These are phyloP conservation scores for Candida palmyrensis DNA, from an alignment of 805 yeast species.

Conservation along the genomic window DNA sequence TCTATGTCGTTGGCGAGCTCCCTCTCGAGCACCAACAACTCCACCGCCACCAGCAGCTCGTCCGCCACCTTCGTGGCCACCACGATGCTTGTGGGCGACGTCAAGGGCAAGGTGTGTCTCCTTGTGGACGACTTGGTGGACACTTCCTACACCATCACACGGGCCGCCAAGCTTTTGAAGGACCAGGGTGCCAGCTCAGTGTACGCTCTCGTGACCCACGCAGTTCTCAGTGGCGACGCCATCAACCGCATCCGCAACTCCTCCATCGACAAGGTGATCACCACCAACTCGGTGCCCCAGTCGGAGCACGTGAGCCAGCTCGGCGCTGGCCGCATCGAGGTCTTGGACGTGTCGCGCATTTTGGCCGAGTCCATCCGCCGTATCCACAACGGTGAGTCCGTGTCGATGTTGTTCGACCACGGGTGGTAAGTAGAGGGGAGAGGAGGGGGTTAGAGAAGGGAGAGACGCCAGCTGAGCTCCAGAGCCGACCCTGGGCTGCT, in stretches of 20 bases:
- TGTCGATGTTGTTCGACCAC: constrained; percentile 87
- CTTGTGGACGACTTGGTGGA: constrained; percentile 91
- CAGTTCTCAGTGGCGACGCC: constrained; percentile 90
- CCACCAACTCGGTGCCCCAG: constrained; percentile 92
- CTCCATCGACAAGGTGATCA: constrained; percentile 76
- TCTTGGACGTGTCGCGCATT: constrained; percentile 80
- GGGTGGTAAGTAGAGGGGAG: constrained; percentile 40
- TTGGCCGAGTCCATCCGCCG: constrained; percentile 95
- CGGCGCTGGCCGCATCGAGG: constrained; percentile 62
- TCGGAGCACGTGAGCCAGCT: constrained; percentile 42
- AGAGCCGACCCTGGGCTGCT: too few relatives aligned
- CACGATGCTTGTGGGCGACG: constrained; percentile 96
- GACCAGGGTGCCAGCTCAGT: constrained; percentile 90
- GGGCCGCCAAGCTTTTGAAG: constrained; percentile 88
- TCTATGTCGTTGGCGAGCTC: constrained; percentile 15
- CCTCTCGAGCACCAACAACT: constrained; percentile 14
- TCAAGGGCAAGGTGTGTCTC: constrained; percentile 79
- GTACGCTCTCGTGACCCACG: constrained; percentile 87
- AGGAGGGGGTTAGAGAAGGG: not conserved
- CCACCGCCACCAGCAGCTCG: constrained; percentile 14
- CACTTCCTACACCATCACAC: constrained; percentile 83
- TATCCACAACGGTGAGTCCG: constrained; percentile 95
- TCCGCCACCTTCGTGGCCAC: constrained; percentile 46
- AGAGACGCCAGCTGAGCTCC: too few relatives aligned
- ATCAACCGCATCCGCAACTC: constrained; percentile 60